Evolutionary conservation across 2,329 filamentous ascomycete genomes (phyloP), one percentile per base, ranked within the genome.

Genomic region (Thielaviopsis ethacetica): DNA sequence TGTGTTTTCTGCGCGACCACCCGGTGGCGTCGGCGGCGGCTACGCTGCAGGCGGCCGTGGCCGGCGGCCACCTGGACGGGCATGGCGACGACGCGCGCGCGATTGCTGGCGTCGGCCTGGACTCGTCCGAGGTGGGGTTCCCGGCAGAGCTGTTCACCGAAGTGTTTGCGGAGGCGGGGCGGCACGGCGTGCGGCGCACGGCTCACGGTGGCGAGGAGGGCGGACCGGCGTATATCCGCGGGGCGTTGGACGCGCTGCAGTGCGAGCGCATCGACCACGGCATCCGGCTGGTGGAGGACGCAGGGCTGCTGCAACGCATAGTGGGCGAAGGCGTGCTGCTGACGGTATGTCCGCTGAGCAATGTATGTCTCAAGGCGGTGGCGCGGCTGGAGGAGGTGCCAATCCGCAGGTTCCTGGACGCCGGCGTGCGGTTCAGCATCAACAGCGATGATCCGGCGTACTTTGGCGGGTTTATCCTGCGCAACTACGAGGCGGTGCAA

Each of bases 161-260:
- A 44, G 71, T 86, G 44, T 91, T 84, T 62, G 65, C 66, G 66
- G 70, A 67, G 1, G 72, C 75, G 21, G 83, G 80, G 0, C 68
- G 69, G 26, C 72, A 72, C 27, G 79, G 80, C 0, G 74, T 86
- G 56, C 71, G 75, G 27, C 73, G 81, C n/a, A 91, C 86, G 0
- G 82, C 85, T 2, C 86, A 91, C 68, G 85, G 83, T 2, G 85
- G 86, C 57, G 86, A 91, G 68, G 86, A 91, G 67, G 85, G 84
- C 0, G 83, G 85, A 17, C 71, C 82, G 3, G 75, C 73, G 5
- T 88, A 85, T 69, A 83, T 91, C 64, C 70, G 72, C 24, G 74
- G 75, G 26, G 83, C 86, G 1, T 71, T 90, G 49, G 79, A 85
- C 63, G 66, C 74, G 30, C 75, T 89, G 51, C 72, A 75, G 22